These are phyloP conservation scores for Yamadazyma takamatsuzukensis DNA, from an alignment of 805 yeast genomes.

Conservation along the genomic window DNA sequence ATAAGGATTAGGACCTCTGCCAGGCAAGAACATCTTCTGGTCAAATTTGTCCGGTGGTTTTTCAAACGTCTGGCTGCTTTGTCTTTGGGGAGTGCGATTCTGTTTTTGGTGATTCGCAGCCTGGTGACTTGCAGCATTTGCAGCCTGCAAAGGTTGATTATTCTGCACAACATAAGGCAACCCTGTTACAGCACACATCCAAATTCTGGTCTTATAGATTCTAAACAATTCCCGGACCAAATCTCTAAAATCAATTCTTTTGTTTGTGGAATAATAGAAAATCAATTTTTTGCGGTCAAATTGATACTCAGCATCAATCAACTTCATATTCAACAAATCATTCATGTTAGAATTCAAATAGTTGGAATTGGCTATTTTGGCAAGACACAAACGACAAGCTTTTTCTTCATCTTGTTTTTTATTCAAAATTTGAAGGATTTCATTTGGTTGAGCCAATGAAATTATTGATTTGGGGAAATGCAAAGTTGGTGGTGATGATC, in stretches of 20 bases:
- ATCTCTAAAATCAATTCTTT: slow-evolving; percentile 55
- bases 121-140: slow-evolving; percentile 1
- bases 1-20: neutral
- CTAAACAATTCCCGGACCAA: slow-evolving; percentile 43
- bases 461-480: slow-evolving; percentile 68
- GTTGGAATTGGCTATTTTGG: slow-evolving; percentile 45
- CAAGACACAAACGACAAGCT: slow-evolving; percentile 59
- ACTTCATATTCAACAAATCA: slow-evolving; percentile 45
- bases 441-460: slow-evolving; percentile 58
- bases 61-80: too few relatives aligned
- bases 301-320: slow-evolving; percentile 76
- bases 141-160: too few relatives aligned
- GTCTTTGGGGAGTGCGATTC: too few relatives aligned
- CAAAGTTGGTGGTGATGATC: slow-evolving; percentile 39
- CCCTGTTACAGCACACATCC: slow-evolving; percentile 72
- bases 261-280: slow-evolving; percentile 58
- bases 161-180: too few relatives aligned
- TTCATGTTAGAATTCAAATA: slow-evolving; percentile 2
- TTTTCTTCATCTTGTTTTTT: slow-evolving; percentile 68
- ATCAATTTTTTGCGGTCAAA: slow-evolving; percentile 76
- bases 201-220: slow-evolving; percentile 46
- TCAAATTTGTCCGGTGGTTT: too few relatives aligned
- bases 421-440: slow-evolving; percentile 52
- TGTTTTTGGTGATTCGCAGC: too few relatives aligned
- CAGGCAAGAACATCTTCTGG: too few relatives aligned